A percentile compares a stretch with the other conserved stretches of the same genome.
Evolutionary conservation across 2,329 filamentous ascomycete genomes (phyloP).

Genomic region (Diaporthe destruens): DNA sequence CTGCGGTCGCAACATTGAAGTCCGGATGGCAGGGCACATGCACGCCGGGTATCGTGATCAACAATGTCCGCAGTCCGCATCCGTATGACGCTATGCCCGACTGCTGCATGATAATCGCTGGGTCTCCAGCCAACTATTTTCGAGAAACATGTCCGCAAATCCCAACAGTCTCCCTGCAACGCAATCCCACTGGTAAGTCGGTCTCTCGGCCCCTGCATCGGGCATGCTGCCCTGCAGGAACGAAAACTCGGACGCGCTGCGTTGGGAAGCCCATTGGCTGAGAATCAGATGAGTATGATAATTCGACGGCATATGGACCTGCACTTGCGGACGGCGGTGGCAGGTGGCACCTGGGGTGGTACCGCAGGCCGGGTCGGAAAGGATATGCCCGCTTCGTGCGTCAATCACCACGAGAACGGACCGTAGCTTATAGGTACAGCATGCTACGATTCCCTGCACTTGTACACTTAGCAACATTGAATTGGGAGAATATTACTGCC

Average conservation of each 20-base stretch:
- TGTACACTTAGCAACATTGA: background rate
- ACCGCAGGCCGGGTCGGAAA: background rate
- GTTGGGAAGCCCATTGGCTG: constrained; percentile 14
- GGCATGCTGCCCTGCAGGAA: constrained; percentile 19
- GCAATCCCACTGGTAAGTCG: constrained; percentile 20
- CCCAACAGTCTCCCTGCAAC: background rate
- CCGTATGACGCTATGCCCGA: constrained; percentile 7
- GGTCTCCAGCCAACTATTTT: constrained; percentile 18
- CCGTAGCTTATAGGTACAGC: background rate
- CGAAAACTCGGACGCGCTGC: constrained; percentile 1
- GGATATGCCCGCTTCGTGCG: background rate
- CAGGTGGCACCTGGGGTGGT: background rate
- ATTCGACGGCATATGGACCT: constrained; percentile 20
- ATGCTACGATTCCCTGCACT: constrained; percentile 10
- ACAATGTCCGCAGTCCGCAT: background rate
- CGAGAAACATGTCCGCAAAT: background rate
- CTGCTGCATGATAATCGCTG: constrained; percentile 11
- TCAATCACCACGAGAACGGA: constrained; percentile 18
- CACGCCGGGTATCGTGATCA: constrained; percentile 23
- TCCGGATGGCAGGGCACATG: constrained; percentile 7
- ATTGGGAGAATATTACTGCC: background rate
- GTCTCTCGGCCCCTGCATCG: background rate
- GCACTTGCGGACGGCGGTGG: constrained; percentile 2
- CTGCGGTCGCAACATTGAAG: background rate
- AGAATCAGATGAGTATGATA: constrained; percentile 10